Base-by-base conservation (phyloP, 73 alveolate species). In the Paraurostyla sp. region DNA sequence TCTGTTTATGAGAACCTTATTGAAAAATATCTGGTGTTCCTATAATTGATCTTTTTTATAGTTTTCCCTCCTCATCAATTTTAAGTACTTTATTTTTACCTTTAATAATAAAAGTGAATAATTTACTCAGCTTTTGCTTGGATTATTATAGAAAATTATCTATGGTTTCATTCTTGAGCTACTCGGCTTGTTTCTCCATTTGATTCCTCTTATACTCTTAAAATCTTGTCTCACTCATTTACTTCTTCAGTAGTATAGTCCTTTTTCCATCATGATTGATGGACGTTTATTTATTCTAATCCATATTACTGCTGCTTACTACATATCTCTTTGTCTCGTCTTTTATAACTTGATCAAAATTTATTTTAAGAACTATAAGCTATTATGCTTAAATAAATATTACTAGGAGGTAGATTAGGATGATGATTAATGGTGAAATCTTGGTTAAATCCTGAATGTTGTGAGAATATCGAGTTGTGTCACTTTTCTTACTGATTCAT, bases 191-290 rank as follows among this genome's bases (percentile, higher is more conserved):
- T 13, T 46, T 6, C 30, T 25, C 49, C 0, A 3, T 7, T 25
- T 73, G 27, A 20, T 73, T 11, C 15, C 65, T 3, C 27, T 73
- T 48, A 46, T 73, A 73, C 29, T 73, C 86, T 48, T 73, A 45
- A 4, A 73, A 45, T 73, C 86, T 73, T 29, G 71, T 73, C 15
- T 73, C 65, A 73, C 86, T 73, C 86, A 73, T 73, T 45, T 73
- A 38, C 27, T 30, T 73, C 29, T 73, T 73, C 29, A 73, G 38
- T 23, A 73, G 27, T 27, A 73, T 45, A 7, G 65, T 36, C 33
- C 71, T 73, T 73, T 73, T 73, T 0, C 2, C 36, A 3, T 25
- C 60, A 11, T 68, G 4, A 35, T 68, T 33, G 4, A n/a, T n/a
- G n/a, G n/a, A n/a, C 36, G 1, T n/a, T 36, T 2, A 68, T 68